Evolutionary conservation across 2,329 filamentous ascomycete species (phyloP), one percentile per base, ranked within the genome.

Genomic region (Aspergillus sp.): DNA sequence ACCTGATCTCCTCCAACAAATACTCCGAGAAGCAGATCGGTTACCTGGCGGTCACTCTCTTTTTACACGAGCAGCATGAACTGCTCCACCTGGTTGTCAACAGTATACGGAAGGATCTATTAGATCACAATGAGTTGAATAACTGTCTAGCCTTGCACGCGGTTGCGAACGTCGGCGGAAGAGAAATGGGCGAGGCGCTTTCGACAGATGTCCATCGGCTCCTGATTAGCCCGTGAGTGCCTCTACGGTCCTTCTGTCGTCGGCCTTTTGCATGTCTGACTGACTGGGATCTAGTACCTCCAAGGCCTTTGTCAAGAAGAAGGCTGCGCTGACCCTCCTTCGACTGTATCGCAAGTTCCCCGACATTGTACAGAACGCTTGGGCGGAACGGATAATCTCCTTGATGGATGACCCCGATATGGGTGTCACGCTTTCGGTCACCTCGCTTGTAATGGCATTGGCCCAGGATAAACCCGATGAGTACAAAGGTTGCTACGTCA

Each of bases 1-100:
- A 98, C 74, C 86, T 99, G 71, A 96, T 99, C 69, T 97, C 94
- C 27, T 92, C 94, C 58, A 92, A 85, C 73, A 99, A 98, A 75
- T 99, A 98, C 80, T 98, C 94, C 21, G 95, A 99, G 77, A 99
- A 99, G 81, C 95, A 99, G 82, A 99, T 99, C 73, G 95, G 95
- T 58, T 99, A 99, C 75, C 85, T 99, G 69, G 95, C 95, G 56
- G 96, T 99, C 77, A 99, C 95, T 1, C 84, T 99, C 58, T 98
- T 99, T 79, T 83, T 99, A 42, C 95, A 99, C 78, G 95, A 99
- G 79, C 88, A 96, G 76, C 95, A 99, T 80, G 95, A 99, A 78
- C 84, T 99, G 64, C 81, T 99, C 64, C 95, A 98, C 77, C 80
- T 99, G 67, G 95, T 99, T 32, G 93, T 99, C 71, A 99, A 99